Percentiles rank a stretch among this genome's conserved stretches.
phyloP scores from a whole-genome alignment of 1,284 basidiomycete species.

The Fomitopsis pinicola region DNA sequence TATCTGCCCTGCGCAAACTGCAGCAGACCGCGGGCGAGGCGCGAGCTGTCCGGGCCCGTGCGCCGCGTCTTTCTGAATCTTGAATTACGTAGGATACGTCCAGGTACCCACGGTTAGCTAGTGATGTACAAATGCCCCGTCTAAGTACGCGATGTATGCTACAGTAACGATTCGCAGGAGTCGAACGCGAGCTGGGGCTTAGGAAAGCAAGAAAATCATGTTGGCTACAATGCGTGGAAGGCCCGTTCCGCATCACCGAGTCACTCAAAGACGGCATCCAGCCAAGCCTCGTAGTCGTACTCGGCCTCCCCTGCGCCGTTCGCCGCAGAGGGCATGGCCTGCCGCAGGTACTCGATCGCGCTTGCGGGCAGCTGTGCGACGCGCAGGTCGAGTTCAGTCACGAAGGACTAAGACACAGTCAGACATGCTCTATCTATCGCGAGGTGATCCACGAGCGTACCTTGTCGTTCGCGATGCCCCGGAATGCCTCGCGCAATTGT shows the following conservation, averaged over 20 bases:
- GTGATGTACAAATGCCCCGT: not conserved
- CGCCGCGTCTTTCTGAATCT: not conserved
- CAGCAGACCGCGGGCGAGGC: not conserved
- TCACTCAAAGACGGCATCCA: constrained; percentile 69
- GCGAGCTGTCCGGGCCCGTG: no score
- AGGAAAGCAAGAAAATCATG: not conserved
- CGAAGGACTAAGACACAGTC: constrained; percentile 64
- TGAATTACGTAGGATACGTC: not conserved
- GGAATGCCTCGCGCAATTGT: constrained; percentile 91
- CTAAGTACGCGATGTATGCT: not conserved
- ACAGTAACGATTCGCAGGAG: not conserved
- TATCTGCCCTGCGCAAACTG: not conserved
- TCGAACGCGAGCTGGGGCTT: not conserved
- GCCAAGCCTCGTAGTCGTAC: constrained; percentile 77
- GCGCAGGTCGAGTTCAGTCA: constrained; percentile 91
- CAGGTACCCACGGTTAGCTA: not conserved
- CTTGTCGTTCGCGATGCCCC: constrained; percentile 89
- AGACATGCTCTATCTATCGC: not conserved
- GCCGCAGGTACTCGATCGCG: constrained; percentile 80
- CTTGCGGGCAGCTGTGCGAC: constrained; percentile 79
- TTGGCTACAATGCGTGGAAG: not conserved
- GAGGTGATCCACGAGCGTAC: constrained; percentile 35
- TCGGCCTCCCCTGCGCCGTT: constrained; percentile 58
- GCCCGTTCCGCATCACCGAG: not conserved
- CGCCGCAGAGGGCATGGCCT: constrained; percentile 59